phyloP scores from a whole-genome alignment of 2,329 filamentous ascomycete genomes.

The Pseudocercospora pini-densiflorae region DNA sequence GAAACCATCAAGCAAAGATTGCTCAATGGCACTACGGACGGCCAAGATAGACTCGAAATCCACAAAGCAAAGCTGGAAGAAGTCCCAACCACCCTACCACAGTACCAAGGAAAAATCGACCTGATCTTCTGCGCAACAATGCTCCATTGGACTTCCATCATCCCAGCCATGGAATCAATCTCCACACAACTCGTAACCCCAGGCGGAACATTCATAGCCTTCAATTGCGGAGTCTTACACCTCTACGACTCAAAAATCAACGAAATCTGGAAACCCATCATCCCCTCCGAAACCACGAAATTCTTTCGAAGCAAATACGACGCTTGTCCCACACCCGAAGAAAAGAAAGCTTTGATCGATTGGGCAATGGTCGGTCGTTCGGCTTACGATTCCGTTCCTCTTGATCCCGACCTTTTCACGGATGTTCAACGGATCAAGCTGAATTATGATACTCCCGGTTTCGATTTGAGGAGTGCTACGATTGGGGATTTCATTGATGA shows the following conservation, averaged over 20 bases:
- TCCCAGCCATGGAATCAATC: conserved; percentile 25
- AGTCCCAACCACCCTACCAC: background rate
- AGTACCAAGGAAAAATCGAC: background rate
- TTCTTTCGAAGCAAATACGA: background rate
- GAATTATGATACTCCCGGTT: background rate
- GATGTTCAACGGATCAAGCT: background rate
- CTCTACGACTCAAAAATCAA: background rate
- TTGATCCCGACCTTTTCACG: background rate
- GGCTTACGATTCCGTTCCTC: background rate
- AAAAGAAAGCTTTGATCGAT: background rate
- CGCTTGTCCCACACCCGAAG: background rate
- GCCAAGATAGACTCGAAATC: background rate
- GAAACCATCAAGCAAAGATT: conserved; percentile 22
- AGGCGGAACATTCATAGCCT: conserved; percentile 27
- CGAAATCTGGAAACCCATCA: background rate
- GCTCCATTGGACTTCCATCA: conserved; percentile 21
- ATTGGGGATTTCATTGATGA: background rate
- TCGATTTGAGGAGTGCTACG: background rate
- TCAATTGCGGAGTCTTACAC: background rate
- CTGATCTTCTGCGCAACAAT: conserved; percentile 10
- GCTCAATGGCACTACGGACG: background rate
- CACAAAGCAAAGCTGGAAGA: conserved; percentile 8
- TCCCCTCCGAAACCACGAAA: background rate
- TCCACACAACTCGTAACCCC: conserved; percentile 25
- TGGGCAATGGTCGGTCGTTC: background rate